A percentile compares a stretch with the other conserved stretches of the same genome.
phyloP scores from a whole-genome alignment of 1,139 yeast species.

The Groenewaldozyma auringiensis region DNA sequence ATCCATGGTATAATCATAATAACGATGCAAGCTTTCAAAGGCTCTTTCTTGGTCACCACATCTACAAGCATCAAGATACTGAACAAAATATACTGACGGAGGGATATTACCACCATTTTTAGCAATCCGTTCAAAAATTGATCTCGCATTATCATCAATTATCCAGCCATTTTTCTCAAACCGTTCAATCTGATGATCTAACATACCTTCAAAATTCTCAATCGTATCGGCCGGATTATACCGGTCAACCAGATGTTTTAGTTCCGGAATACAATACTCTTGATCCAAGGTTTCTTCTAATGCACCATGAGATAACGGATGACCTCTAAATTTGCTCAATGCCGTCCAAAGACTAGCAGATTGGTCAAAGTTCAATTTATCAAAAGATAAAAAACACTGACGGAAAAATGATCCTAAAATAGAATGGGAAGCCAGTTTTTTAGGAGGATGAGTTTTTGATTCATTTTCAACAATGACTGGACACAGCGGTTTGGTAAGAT shows the following conservation, averaged over 20 bases:
- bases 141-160: conserved; percentile 40
- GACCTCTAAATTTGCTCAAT: conserved; percentile 42
- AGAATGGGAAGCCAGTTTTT: conserved; percentile 12
- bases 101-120: conserved; percentile 42
- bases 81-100: conserved; percentile 59
- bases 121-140: conserved; percentile 33
- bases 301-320: background rate
- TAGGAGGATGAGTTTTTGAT: background rate
- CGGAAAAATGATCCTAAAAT: conserved; percentile 39
- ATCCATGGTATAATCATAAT: conserved; percentile 81
- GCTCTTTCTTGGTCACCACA: conserved; percentile 67
- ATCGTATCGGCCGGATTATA: conserved; percentile 21
- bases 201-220: conserved; percentile 44
- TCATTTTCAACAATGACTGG: background rate
- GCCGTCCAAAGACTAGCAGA: conserved; percentile 46
- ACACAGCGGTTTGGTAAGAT: conserved; percentile 5
- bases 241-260: background rate
- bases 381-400: conserved; percentile 42
- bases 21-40: conserved; percentile 63
- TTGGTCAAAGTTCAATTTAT: conserved; percentile 53
- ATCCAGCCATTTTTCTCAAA: conserved; percentile 38
- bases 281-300: background rate
- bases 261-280: background rate
- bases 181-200: conserved; percentile 50
- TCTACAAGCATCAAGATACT: conserved; percentile 55